Percentiles rank a stretch among this genome's conserved stretches.
phyloP scores from a whole-genome alignment of 192 early-diverging fungal species.

The Thamnidium elegans region DNA sequence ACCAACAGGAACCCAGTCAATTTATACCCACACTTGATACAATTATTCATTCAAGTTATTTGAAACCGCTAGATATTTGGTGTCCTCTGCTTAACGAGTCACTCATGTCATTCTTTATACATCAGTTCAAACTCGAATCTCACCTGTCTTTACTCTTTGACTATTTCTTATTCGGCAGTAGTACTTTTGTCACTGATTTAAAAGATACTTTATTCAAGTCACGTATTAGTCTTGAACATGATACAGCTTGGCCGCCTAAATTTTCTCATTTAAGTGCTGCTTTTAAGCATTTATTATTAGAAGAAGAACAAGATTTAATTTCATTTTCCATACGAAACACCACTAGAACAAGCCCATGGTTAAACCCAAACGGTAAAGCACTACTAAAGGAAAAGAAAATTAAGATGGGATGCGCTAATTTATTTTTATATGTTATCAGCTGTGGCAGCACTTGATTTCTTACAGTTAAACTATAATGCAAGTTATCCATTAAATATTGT shows the following conservation, averaged over 20 bases:
- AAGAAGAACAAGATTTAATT: conserved; percentile 14
- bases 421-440: conserved; percentile 1
- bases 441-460: conserved; percentile 50
- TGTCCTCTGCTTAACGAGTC: conserved; percentile 41
- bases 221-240: background rate
- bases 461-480: conserved; percentile 46
- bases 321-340: conserved; percentile 17
- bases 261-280: conserved; percentile 26
- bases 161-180: conserved; percentile 44
- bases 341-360: conserved; percentile 5
- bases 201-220: conserved; percentile 31
- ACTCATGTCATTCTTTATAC: conserved; percentile 46
- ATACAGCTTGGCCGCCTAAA: conserved; percentile 26
- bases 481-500: conserved; percentile 44
- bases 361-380: conserved; percentile 42
- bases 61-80: conserved; percentile 27
- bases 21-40: conserved; percentile 33
- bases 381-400: background rate
- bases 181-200: conserved; percentile 38
- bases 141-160: conserved; percentile 41
- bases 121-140: conserved; percentile 40
- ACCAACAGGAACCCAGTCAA: background rate
- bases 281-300: conserved; percentile 31
- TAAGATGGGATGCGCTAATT: background rate
- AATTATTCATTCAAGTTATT: conserved; percentile 26